phyloP scores from a whole-genome alignment of 768 basidiomycete genomes.

The Russula virescens region DNA sequence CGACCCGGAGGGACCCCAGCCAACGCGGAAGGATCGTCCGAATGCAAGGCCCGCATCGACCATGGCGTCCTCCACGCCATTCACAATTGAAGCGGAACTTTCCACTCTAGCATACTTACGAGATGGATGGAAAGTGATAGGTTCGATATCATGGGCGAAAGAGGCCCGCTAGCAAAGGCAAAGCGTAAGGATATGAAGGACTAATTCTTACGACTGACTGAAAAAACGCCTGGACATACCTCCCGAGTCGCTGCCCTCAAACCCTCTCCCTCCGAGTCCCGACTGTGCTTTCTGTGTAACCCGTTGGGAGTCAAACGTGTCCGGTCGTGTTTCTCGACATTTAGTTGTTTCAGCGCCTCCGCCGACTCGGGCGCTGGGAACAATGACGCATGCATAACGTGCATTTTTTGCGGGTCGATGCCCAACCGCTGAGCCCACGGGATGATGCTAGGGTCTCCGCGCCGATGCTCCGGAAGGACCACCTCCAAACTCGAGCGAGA shows the following conservation, averaged over 20 bases:
- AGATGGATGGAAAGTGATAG: slow-evolving; percentile 63
- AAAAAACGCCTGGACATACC: slow-evolving; percentile 38
- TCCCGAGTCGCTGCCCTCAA: slow-evolving; percentile 48
- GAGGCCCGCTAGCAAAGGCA: slow-evolving; percentile 54
- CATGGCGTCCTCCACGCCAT: slow-evolving; percentile 56
- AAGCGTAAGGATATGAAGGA: background rate
- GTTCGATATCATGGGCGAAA: slow-evolving; percentile 68
- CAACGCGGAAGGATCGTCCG: slow-evolving; percentile 83
- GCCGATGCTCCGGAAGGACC: slow-evolving; percentile 27
- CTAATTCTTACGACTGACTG: background rate
- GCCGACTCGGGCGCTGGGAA: slow-evolving; percentile 76
- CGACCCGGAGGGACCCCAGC: slow-evolving; percentile 81
- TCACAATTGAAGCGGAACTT: slow-evolving; percentile 56
- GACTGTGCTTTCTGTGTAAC: slow-evolving; percentile 63
- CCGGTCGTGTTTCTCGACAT: slow-evolving; percentile 15
- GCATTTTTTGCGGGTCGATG: slow-evolving; percentile 82
- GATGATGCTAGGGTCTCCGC: slow-evolving; percentile 46
- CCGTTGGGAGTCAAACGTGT: slow-evolving; percentile 34
- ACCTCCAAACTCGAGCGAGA: slow-evolving; percentile 30
- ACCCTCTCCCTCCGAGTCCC: slow-evolving; percentile 72
- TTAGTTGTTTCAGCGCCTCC: slow-evolving; percentile 42
- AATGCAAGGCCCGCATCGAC: slow-evolving; percentile 81
- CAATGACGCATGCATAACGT: slow-evolving; percentile 88
- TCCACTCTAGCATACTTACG: slow-evolving; percentile 77
- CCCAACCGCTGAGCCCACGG: slow-evolving; percentile 71